Base-by-base conservation (phyloP, 2,329 filamentous ascomycete genomes). In the Zarea fungicola region DNA sequence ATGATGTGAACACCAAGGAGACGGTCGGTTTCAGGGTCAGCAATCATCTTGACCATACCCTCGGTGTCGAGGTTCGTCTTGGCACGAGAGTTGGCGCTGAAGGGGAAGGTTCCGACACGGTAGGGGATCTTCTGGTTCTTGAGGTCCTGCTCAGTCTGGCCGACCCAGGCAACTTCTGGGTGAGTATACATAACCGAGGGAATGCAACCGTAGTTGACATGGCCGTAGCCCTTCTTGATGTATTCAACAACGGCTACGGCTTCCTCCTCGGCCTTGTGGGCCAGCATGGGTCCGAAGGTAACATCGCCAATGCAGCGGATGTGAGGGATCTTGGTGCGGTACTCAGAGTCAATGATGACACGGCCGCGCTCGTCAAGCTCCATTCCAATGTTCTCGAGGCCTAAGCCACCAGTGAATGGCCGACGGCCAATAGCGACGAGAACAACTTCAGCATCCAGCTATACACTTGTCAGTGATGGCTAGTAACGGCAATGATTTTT, bases 181-280 rank as follows among this genome's bases (percentile, higher is more conserved):
- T 96, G 86, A 10, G 93, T 97, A 81, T 99, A 99, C 93, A 99
- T 99, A 74, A 99, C 93, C 28, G 89, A 93, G 57, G 93, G 93
- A 65, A 99, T 99, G 69, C 87, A 89, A 63, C 83, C 89, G 75
- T 99, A 99, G 85, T 99, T 99, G 73, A 99, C 93, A 72, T 99
- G 93, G 51, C 93, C 93, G 71, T 95, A 87, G 57, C 90, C 90
- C 79, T 97, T 97, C 76, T 89, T 92, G 72, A 99, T 93, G 78
- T 90, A 97, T 73, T 99, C 93, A 55, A 97, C 79, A 50, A 85
- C 92, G 26, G 93, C 93, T 55, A 97, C 91, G 52, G 81, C 93
- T 74, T 99, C 93, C 74, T 99, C 93, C 74, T 99, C 93, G 44
- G 93, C 93, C 81, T 99, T 99, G 81, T 99, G 93, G 48, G 93